phyloP scores from a whole-genome alignment of 805 yeast genomes.

The Candida sphagnicola region DNA sequence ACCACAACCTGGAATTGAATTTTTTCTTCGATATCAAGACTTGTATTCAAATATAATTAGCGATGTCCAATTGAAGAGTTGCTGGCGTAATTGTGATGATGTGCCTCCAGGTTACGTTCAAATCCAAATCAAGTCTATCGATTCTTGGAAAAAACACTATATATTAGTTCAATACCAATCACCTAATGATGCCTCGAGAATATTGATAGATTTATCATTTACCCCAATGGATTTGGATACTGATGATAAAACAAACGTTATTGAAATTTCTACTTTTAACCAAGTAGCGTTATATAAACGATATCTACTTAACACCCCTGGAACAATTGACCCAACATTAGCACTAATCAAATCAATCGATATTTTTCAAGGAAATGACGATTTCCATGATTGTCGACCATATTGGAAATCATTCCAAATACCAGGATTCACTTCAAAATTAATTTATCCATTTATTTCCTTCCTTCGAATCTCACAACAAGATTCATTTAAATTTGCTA shows the following conservation, averaged over 20 bases:
- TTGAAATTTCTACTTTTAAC: not conserved
- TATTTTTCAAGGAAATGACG: slow-evolving; percentile 27
- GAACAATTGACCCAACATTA: not conserved
- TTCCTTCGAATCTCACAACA: slow-evolving; percentile 1
- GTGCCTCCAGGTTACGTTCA: not conserved
- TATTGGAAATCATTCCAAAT: slow-evolving; percentile 15
- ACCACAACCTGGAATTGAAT: not conserved
- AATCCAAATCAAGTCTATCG: not conserved
- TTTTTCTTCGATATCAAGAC: not conserved
- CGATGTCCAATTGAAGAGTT: not conserved
- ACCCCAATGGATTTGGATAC: slow-evolving; percentile 4
- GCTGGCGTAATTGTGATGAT: not conserved
- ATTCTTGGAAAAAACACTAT: slow-evolving; percentile 1
- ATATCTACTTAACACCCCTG: not conserved
- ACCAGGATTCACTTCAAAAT: not conserved
- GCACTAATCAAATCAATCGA: slow-evolving; percentile 21
- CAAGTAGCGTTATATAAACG: not conserved
- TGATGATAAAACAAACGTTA: not conserved
- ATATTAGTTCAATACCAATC: slow-evolving; percentile 3
- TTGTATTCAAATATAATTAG: not conserved
- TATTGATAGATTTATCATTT: slow-evolving; percentile 6
- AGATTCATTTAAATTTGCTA: not conserved
- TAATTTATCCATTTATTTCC: slow-evolving; percentile 3
- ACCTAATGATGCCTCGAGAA: slow-evolving; percentile 1
- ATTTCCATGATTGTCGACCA: slow-evolving; percentile 23